Evolutionary conservation across 306 rosid genomes (phyloP).

Genomic region (Malus orientalis): DNA sequence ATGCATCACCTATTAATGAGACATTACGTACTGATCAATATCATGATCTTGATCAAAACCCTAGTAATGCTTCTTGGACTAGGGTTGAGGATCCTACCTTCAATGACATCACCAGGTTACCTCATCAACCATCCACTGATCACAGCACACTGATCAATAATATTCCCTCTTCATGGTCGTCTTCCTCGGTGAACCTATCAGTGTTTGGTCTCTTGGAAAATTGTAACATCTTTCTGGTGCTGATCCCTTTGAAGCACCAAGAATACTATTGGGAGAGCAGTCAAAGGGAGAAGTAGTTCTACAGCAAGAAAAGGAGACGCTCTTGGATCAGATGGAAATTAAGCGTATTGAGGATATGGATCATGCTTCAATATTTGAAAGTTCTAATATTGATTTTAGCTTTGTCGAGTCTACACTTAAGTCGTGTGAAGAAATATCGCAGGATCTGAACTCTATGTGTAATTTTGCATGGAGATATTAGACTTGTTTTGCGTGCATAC

Average conservation of each 20-base stretch:
- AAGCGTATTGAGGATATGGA: constrained; percentile 15
- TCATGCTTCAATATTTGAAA: constrained; percentile 11
- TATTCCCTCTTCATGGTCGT: constrained; percentile 26
- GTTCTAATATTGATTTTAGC: constrained; percentile 48
- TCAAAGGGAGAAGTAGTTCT: neutral
- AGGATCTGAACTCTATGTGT: constrained; percentile 38
- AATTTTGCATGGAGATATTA: constrained; percentile 66
- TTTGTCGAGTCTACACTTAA: constrained; percentile 46
- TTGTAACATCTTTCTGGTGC: constrained; percentile 11
- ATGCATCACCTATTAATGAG: neutral
- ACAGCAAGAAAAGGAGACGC: constrained; percentile 25
- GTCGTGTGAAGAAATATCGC: constrained; percentile 34
- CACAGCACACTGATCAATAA: constrained; percentile 3
- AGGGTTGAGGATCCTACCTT: constrained; percentile 7
- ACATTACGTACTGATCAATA: constrained; percentile 1
- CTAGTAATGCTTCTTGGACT: neutral
- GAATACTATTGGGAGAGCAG: constrained; percentile 3
- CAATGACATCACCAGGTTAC: neutral
- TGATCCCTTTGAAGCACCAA: constrained; percentile 16
- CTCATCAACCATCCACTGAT: constrained; percentile 9
- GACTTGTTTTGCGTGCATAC: neutral
- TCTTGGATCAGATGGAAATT: constrained; percentile 13
- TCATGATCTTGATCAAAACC: constrained; percentile 10
- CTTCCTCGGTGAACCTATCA: constrained; percentile 13
- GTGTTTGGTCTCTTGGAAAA: constrained; percentile 18